Evolutionary conservation across 2,329 filamentous ascomycete genomes (phyloP), one percentile per base, ranked within the genome.

Genomic region (Teratosphaeria destructans): DNA sequence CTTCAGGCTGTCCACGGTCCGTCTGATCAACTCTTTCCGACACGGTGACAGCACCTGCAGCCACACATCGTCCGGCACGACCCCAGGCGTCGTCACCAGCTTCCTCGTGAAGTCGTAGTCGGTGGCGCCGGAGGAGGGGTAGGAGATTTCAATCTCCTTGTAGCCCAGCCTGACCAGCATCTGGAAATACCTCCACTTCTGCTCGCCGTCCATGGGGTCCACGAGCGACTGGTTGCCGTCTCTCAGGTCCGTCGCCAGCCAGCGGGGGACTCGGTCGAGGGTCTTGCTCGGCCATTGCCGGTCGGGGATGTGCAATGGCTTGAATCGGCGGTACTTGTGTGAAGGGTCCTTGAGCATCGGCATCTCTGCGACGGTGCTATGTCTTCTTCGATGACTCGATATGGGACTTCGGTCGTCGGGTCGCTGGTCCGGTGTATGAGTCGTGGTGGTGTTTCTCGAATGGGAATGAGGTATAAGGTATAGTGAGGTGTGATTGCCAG

Each of bases 61-160:
- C 80, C 83, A 92, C 59, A 96, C 91, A 74, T 96, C 92, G 71
- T 94, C 90, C 58, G 92, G 91, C 8, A 92, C 84, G 14, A 85
- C 82, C 49, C 89, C 90, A 11, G 89, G 89, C 1, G 90, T 95
- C 69, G 95, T 87, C 64, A 96, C 85, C 66, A 97, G 79, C 70
- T 87, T 85, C 66, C 90, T 83, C 49, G 91, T 96, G 72, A 97
- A 97, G 79, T 96, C 90, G 78, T 92, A 97, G 77, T 97, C 94
- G 70, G 89, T 96, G 72, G 95, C 88, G 47, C 91, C 96, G 14
- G 93, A 91, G 0, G 91, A 95, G 56, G 93, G 93, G 77, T 96
- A 97, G 4, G 92, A 94, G 23, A 96, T 88, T 73, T 97, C 93
- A 65, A 97, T 96, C 77, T 97, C 93, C 78, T 96, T 97, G 82